Base-by-base conservation (phyloP, 2,329 filamentous ascomycete species). In the Aspergillus terreus region DNA sequence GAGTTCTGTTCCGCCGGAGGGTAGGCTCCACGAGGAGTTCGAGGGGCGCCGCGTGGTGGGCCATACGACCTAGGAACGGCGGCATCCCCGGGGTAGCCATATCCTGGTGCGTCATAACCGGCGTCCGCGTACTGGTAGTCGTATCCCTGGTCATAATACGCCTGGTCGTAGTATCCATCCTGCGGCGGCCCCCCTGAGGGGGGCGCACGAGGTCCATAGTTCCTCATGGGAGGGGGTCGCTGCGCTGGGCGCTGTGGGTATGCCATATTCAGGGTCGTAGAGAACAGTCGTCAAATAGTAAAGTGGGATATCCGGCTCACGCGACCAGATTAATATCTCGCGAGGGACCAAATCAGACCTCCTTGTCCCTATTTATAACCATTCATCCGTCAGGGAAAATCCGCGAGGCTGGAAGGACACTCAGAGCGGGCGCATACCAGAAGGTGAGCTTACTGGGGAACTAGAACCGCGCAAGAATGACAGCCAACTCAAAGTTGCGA, bases 201-300 rank as follows among this genome's bases (percentile, higher is more conserved):
- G 54, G 59, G 61, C 46, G 44, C 55, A 46, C 49, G 58, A 54
- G 42, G 58, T 48, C 61, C 62, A 48, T 68, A 65, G 49, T 68
- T 66, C 51, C 65, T 65, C 50, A 66, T 52, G 23, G 70, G 70
- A 47, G 65, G 67, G 23, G 64, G 64, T 47, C 65, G 59, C 57
- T 69, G 66, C 44, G 59, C 56, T 32, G 63, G 62, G 44, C 61
- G 64, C 44, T 66, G 67, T 40, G 66, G 64, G 46, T 72, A 73
- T 50, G 70, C 70, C 71, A 73, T 73, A 49, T 52, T 54, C 17
- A 30, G 40, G 35, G 35, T 30, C 43, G 45, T 15, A 10, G 14
- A 33, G 15, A 36, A 35, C 10, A n/a, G 9, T 35, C 17, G 27
- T 51, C 43, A 27, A 32, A 42, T 25, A 46, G 25, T 33, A 25